phyloP scores from a whole-genome alignment of 2,329 filamentous ascomycete species.

The Capronia coronata region DNA sequence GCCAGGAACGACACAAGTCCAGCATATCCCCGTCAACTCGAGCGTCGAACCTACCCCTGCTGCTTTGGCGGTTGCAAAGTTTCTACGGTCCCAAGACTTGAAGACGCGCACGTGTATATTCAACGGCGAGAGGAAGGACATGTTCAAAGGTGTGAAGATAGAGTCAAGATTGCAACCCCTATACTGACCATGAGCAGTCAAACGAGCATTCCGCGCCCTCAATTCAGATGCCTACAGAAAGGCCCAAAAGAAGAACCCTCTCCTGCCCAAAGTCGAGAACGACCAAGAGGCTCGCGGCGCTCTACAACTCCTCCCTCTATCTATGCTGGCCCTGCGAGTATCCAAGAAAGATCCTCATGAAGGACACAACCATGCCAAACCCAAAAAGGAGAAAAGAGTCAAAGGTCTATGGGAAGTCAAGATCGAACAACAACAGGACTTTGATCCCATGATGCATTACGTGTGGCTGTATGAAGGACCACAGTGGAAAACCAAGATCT shows the following conservation, averaged over 20 bases:
- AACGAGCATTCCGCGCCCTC: slow-evolving; percentile 86
- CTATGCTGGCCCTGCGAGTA: slow-evolving; percentile 86
- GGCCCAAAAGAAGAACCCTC: slow-evolving; percentile 68
- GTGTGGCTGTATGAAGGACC: slow-evolving; percentile 93
- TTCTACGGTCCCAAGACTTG: slow-evolving; percentile 73
- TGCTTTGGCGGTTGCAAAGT: slow-evolving; percentile 81
- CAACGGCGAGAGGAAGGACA: slow-evolving; percentile 93
- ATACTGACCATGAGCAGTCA: slow-evolving; percentile 54
- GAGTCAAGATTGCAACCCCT: slow-evolving; percentile 8
- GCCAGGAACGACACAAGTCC: slow-evolving; percentile 37
- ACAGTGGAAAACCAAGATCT: slow-evolving; percentile 88
- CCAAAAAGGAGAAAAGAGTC: slow-evolving; percentile 74
- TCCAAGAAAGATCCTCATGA: slow-evolving; percentile 71
- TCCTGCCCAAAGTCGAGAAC: slow-evolving; percentile 81
- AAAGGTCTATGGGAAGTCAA: slow-evolving; percentile 96
- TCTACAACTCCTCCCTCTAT: slow-evolving; percentile 91
- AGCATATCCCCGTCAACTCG: slow-evolving; percentile 44
- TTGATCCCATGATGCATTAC: slow-evolving; percentile 68
- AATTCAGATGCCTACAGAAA: slow-evolving; percentile 86
- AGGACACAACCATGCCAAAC: slow-evolving; percentile 61
- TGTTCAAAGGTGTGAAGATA: slow-evolving; percentile 71
- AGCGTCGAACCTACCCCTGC: slow-evolving; percentile 71
- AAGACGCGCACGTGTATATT: slow-evolving; percentile 89
- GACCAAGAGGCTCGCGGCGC: slow-evolving; percentile 82
- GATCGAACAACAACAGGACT: slow-evolving; percentile 92